Evolutionary conservation across 2,329 filamentous ascomycete genomes (phyloP), one percentile per base, ranked within the genome.

Genomic region (Podosphaera leucotricha): DNA sequence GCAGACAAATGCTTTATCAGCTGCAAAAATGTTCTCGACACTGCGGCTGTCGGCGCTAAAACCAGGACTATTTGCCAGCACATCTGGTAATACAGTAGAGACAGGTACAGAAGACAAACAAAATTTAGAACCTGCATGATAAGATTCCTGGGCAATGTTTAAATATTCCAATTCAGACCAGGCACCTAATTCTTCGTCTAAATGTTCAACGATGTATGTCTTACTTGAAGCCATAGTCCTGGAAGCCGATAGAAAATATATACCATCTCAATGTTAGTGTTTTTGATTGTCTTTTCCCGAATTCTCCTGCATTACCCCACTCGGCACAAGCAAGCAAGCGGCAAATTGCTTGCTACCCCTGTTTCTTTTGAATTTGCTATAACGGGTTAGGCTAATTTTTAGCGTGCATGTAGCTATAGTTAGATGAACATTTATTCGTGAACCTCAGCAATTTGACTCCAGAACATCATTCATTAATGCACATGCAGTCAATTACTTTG

Each of bases 141-240:
- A 65, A 43, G 80, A 84, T 66, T 98, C 90, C 48, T 71, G 66
- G 43, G 84, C 84, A 59, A 98, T 94, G 56, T 80, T 73, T 45
- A 75, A 66, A 64, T 98, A 98, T 65, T 98, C 90, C 44, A 95
- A 72, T 50, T 83, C 76, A 20, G 90, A 95, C 90, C 90, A 98
- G 36, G 75, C 72, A 28, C 92, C 90, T 24, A 98, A 71, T 62
- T 98, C 90, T 36, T 82, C 78, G 64, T 98, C 90, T 51, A 98
- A 76, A 62, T 98, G 87, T 66, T 95, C 87, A 54, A 95, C 86
- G 55, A 95, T 81, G 63, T 90, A 94, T 38, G 76, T 86, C 62
- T 85, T 81, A 51, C 60, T 59, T 18, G 61, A 13, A 11, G 15
- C 28, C 28, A 33, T 33, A 11, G 13, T 33, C 3, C 3, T 33